Base-by-base conservation (phyloP, 768 basidiomycete species). In the Panus rudis region DNA sequence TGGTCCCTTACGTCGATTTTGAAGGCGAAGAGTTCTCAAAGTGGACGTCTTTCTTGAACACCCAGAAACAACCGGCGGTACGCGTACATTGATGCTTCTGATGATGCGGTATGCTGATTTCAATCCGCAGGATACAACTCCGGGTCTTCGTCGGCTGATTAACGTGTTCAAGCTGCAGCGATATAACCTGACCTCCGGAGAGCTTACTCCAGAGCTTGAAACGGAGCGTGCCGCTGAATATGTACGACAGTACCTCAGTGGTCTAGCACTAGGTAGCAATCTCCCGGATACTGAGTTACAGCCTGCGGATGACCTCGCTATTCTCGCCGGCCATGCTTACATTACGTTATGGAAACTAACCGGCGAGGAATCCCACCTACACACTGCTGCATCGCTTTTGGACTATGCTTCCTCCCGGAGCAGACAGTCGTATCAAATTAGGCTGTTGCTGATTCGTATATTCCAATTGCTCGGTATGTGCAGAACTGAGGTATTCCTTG, bases 241-340 rank as follows among this genome's bases (percentile, higher is more conserved):
- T 54, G 63, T 74, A 6, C 61, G 67, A 48, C 70, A 74, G 42
- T 94, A 92, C 57, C 62, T 85, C 23, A 69, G 76, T 3, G 82
- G 75, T 14, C 70, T 93, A 22, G 66, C 73, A 16, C 65, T 91
- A 2, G 90, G 90, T 35, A 63, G 66, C 31, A 66, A 73, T 39
- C 69, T 93, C 16, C 76, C 81, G 6, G 58, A 68, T 4, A 85
- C 88, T 0, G 92, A 94, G 53, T 68, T 92, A 20, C 92, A 94
- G 56, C 87, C 84, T 14, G 85, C 79, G 1, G 92, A 96, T 52
- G 92, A 93, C 54, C 72, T 94, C 24, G 81, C 73, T 20, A 69
- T 93, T 21, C 66, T 96, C 17, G 79, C 84, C 5, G 82, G 73
- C 2, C 83, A 83, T 52, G 73, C 75, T 2, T 71, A 79, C 41